phyloP scores from a whole-genome alignment of 148 eudicot genomes.

The Rhododendron williamsianum region DNA sequence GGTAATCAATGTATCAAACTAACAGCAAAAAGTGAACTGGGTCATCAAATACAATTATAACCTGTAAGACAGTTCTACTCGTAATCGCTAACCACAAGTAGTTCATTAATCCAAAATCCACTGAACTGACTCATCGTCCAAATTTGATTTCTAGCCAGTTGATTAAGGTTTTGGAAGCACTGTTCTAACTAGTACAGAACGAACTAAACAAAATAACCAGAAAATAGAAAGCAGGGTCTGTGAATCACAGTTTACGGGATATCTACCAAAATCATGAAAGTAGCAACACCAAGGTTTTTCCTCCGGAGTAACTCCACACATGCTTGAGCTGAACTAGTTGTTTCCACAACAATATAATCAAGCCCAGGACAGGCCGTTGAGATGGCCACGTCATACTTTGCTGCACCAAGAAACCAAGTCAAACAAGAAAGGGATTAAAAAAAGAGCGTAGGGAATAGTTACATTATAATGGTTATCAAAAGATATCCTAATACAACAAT shows the following conservation, averaged over 20 bases:
- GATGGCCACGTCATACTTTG: slow-evolving; percentile 84
- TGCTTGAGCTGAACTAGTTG: slow-evolving; percentile 84
- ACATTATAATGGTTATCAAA: not conserved
- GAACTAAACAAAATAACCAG: not conserved
- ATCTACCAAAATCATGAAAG: slow-evolving; percentile 94
- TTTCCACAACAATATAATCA: slow-evolving; percentile 95
- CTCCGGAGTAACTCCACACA: slow-evolving; percentile 89
- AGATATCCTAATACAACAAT: not conserved
- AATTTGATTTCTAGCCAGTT: not conserved
- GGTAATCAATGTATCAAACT: not conserved
- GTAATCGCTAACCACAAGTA: not conserved
- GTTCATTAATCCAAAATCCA: not conserved
- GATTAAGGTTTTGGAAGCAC: not conserved
- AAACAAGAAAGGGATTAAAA: not conserved
- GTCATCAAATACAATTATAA: not conserved
- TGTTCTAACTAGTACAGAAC: not conserved
- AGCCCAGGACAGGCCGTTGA: slow-evolving; percentile 96
- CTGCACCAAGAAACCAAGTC: slow-evolving; percentile 34
- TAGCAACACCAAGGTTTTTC: slow-evolving; percentile 89
- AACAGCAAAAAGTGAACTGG: not conserved
- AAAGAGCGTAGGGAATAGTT: not conserved
- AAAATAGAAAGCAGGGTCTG: not conserved
- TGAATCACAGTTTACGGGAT: not conserved
- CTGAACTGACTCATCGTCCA: not conserved
- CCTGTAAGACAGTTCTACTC: not conserved